Base-by-base conservation (phyloP, 2,329 filamentous ascomycete species). In the Dactylonectria estremocensis region DNA sequence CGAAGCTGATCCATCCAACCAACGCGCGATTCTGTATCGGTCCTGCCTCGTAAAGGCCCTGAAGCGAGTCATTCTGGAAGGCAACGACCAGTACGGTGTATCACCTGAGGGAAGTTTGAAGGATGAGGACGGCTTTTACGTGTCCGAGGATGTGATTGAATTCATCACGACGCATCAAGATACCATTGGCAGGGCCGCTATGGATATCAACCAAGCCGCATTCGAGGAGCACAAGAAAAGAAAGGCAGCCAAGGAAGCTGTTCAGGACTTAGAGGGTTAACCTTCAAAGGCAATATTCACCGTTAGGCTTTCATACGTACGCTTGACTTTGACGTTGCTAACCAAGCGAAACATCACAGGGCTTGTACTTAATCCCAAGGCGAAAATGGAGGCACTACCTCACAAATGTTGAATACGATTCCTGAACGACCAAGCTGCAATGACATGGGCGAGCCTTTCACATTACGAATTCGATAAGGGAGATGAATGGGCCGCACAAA, bases 21-120 rank as follows among this genome's bases (percentile, higher is more conserved):
- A 69, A 7, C 58, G 72, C 24, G 74, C 78, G 1, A 56, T 72
- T 9, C 68, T 73, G 9, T 80, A 78, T 46, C 81, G 83, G 1
- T 75, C 80, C 1, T 74, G 70, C 11, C 74, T 82, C 46, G 68
- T 82, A 35, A 82, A 80, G 43, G 84, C 83, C 1, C 71, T 91
- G 48, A 86, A 83, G 74, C 82, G 77, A 65, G 83, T 90, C 58
- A 78, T 91, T 31, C 69, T 90, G 52, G 78, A 85, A 2, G 81
- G 78, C 0, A 81, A 87, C 40, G 49, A 63, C 2, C 77, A 74
- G 16, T 84, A 85, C 61, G 83, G 81, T 0, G 71, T 83, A 2
- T 10, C 70, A 0, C 74, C 77, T 0, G 60, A 72, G 2, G 64
- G 68, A 11, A 66, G 67, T 1, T 69, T 85, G n/a, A 78, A 74